phyloP scores from a whole-genome alignment of 169 alveolate species.

The Theileria sp. region DNA sequence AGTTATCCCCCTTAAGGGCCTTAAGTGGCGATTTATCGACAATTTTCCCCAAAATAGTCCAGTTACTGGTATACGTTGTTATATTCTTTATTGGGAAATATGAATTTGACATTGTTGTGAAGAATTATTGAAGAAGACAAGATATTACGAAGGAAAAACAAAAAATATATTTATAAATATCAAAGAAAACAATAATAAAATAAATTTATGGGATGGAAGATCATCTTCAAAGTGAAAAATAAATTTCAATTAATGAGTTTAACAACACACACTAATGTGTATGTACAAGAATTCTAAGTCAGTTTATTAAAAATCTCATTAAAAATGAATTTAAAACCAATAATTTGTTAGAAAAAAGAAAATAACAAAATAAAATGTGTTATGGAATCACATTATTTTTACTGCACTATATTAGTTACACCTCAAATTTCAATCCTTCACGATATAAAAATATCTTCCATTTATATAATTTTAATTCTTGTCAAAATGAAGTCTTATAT shows the following conservation, averaged over 20 bases:
- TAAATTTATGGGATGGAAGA: neutral
- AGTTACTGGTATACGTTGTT: conserved; percentile 73
- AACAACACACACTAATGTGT: neutral
- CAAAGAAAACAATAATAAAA: no score
- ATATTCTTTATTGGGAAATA: conserved; percentile 69
- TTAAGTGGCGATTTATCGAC: conserved; percentile 71
- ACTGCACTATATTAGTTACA: neutral
- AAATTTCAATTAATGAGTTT: neutral
- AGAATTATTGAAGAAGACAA: neutral
- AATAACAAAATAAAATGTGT: neutral
- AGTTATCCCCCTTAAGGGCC: conserved; percentile 65
- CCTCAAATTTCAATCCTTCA: neutral
- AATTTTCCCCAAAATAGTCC: conserved; percentile 74
- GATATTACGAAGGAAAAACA: neutral
- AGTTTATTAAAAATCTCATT: neutral
- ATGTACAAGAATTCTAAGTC: neutral
- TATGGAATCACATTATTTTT: neutral
- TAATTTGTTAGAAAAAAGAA: neutral
- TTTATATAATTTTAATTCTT: neutral
- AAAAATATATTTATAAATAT: no score
- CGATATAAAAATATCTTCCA: neutral
- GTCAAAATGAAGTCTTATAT: neutral
- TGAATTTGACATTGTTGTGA: neutral
- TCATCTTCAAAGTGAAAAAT: neutral
- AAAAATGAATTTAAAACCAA: neutral